Conservation (phyloP, 31 red algal species). For the Bonnemaisonia californica region DNA sequence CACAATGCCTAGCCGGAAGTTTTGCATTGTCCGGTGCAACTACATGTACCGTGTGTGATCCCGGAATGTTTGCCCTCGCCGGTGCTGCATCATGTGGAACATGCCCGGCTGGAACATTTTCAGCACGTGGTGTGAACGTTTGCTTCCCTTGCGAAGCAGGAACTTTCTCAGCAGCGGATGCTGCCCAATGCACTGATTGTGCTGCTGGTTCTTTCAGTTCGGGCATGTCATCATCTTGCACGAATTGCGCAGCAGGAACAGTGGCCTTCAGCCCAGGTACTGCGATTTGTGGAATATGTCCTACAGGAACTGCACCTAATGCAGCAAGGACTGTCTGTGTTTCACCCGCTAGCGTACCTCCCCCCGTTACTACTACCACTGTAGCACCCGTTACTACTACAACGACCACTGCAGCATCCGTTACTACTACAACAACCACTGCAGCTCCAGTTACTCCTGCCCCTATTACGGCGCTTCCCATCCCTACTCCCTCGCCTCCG, state of each 20-base stretch:
- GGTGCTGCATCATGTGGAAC: neutral
- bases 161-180: neutral
- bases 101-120: neutral
- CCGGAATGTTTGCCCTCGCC: neutral
- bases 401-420: neutral
- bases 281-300: neutral
- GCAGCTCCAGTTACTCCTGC: too few relatives aligned
- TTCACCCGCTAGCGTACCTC: too few relatives aligned
- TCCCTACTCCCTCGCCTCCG: too few relatives aligned
- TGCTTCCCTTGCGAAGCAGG: neutral
- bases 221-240: neutral
- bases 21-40: neutral
- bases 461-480: too few relatives aligned
- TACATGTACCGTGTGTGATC: neutral
- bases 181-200: neutral
- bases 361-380: too few relatives aligned
- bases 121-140: neutral
- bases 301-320: neutral
- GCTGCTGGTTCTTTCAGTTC: neutral
- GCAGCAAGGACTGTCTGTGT: neutral
- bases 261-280: neutral
- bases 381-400: neutral
- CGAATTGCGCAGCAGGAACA: neutral
- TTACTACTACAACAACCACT: too few relatives aligned
- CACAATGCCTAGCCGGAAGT: neutral